Conservation (phyloP, 2,329 filamentous ascomycete species). For the Dryadomyces quercus-mongolicae region DNA sequence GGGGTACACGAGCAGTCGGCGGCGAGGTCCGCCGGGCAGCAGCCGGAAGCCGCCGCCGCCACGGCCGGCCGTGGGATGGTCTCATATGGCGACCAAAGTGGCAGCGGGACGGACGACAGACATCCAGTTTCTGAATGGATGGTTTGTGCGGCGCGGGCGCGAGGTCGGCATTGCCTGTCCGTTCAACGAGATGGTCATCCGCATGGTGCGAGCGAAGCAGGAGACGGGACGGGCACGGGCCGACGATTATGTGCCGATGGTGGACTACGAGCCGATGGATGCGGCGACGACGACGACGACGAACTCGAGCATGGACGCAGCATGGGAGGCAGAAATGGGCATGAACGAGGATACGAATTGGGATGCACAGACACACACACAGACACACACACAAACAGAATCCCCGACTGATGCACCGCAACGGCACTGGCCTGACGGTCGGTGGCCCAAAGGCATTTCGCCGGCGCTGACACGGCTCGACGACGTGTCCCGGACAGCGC, state of each 20-base stretch:
- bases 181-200: conserved; percentile 60
- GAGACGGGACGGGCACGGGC: background rate
- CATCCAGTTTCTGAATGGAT: conserved; percentile 79
- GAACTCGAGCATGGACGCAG: background rate
- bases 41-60: conserved; percentile 39
- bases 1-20: background rate
- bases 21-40: background rate
- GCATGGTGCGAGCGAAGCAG: conserved; percentile 61
- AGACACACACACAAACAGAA: too few relatives aligned
- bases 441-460: background rate
- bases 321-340: background rate
- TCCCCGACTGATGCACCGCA: too few relatives aligned
- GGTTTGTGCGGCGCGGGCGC: conserved; percentile 62
- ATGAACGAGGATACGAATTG: background rate
- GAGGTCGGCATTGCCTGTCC: conserved; percentile 61
- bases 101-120: conserved; percentile 53
- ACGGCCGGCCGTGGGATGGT: conserved; percentile 28
- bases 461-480: background rate
- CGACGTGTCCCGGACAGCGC: background rate
- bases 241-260: conserved; percentile 3
- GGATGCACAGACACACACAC: too few relatives aligned
- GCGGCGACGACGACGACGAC: background rate
- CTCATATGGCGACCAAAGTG: conserved; percentile 57
- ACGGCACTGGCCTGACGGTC: background rate
- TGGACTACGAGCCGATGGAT: background rate